Evolutionary conservation across 208 protist species (phyloP), one percentile per base, ranked within the genome.

Genomic region (Acanthamoeba healyi): DNA sequence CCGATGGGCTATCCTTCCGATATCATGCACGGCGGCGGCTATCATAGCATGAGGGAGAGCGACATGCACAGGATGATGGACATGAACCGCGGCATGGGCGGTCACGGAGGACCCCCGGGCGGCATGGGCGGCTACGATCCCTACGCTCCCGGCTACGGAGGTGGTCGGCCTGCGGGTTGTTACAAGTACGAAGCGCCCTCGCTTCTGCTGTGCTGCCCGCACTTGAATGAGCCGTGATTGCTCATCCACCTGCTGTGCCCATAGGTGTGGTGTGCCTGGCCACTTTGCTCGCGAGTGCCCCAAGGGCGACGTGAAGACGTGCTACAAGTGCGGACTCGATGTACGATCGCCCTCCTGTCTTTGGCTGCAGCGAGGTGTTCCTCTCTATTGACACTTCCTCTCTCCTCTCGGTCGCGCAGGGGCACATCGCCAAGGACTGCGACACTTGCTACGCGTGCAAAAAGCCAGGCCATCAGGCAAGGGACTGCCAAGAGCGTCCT

Each of bases 371-470:
- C n/a, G n/a, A n/a, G n/a, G n/a, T n/a, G n/a, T n/a, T n/a, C n/a
- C n/a, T n/a, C n/a, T n/a, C n/a, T n/a, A n/a, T n/a, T n/a, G n/a
- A n/a, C n/a, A n/a, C n/a, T n/a, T n/a, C n/a, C n/a, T n/a, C n/a
- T n/a, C 24, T 65, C 34, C 32, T 70, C 61, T 32, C 15, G 6
- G 9, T 34, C 34, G 15, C 14, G 0, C 58, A 90, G 67, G 88
- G 88, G 29, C 88, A 93, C 88, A 93, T 93, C 79, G 88, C 88
- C 63, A 74, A 63, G 65, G 88, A 93, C 88, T 93, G 88, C 32
- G 88, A 93, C n/a, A 93, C 46, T 44, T 93, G 88, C 46, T 93
- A 93, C 63, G 51, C 44, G 22, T 93, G 88, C 44, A 93, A 93
- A 36, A 93, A 93, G 67, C 29, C 88, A 1, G 88, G 88, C 10